Evolutionary conservation across 768 basidiomycete species (phyloP), one percentile per base, ranked within the genome.

Genomic region (Leccinellum rugosiceps): DNA sequence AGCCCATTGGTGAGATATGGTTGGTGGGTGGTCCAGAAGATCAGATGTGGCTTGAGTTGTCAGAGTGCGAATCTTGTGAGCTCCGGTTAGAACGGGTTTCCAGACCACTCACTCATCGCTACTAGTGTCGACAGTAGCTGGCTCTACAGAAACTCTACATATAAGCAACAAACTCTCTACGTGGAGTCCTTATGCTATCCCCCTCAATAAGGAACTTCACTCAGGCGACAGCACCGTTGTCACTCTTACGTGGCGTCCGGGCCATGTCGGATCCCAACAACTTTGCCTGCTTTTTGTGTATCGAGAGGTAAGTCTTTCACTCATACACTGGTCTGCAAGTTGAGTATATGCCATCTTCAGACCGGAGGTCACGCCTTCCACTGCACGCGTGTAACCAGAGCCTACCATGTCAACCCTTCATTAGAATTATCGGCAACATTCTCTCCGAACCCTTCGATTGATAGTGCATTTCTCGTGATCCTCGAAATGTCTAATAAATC

Each of bases 1-100:
- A 75, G 31, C 70, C 77, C 15, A 80, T 95, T 25, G 72, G 72
- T 11, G 90, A 92, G 58, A 63, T 92, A n/a, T 90, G 90, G 88
- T 69, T 88, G 59, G 75, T 92, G 3, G 63, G 78, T 48, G 85
- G 80, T 28, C 67, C 76, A 21, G 81, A 83, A 17, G 87, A 89
- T 63, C 85, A 82, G 60, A 65, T 90, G n/a, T 86, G 83, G 83
- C 53, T 86, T 2, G 69, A 61, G 38, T 58, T 59, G 23, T 50
- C 62, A 23, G 75, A 74, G 1, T 58, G 63, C 28, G 53, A 54
- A 35, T 25, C 51, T 34, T 41, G 72, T 69, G 54, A 61, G 65
- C 52, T 50, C 55, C 38, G 43, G 19, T 47, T 19, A 13, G 38
- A 35, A 52, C 19, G 21, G 44, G 47, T 47, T 9, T 30, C 30